phyloP scores from a whole-genome alignment of 2,329 filamentous ascomycete genomes.

The Cordyceps pruinosa region DNA sequence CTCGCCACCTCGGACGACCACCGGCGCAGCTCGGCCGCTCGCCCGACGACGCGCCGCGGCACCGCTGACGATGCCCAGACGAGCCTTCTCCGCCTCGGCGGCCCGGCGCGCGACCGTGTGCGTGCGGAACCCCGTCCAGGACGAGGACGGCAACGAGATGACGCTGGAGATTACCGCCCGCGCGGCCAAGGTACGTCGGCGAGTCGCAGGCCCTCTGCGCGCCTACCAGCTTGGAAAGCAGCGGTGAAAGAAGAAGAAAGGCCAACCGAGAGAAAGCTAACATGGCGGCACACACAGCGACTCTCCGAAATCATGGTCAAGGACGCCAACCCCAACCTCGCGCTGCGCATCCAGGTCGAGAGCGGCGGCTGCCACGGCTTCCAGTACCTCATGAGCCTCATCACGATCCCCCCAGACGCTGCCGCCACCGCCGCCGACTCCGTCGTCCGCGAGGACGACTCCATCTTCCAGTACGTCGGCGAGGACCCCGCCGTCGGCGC shows the following conservation, averaged over 20 bases:
- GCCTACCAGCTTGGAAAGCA: neutral
- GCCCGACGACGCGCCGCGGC: neutral
- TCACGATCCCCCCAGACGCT: constrained; percentile 46
- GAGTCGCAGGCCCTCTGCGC: neutral
- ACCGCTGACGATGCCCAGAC: constrained; percentile 6
- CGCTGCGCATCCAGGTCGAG: constrained; percentile 86
- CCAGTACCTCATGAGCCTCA: constrained; percentile 90
- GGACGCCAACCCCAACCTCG: constrained; percentile 68
- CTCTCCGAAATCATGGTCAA: constrained; percentile 69
- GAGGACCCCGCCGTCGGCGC: constrained; percentile 33
- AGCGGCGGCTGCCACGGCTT: constrained; percentile 96
- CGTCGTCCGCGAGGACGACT: constrained; percentile 66
- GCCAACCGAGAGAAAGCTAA: neutral
- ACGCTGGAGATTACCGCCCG: constrained; percentile 74
- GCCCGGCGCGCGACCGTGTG: constrained; percentile 38
- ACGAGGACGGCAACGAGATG: constrained; percentile 83
- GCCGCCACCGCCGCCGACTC: constrained; percentile 28
- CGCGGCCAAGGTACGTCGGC: constrained; percentile 60
- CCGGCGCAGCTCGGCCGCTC: constrained; percentile 4
- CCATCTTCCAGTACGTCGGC: constrained; percentile 66
- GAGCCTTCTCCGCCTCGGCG: constrained; percentile 33
- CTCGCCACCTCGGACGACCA: constrained; percentile 15
- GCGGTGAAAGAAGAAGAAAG: no score
- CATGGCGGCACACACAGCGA: constrained; percentile 39
- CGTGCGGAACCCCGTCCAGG: constrained; percentile 64